Evolutionary conservation across 768 basidiomycete species (phyloP).

Genomic region (Paxillus rubicundulus): DNA sequence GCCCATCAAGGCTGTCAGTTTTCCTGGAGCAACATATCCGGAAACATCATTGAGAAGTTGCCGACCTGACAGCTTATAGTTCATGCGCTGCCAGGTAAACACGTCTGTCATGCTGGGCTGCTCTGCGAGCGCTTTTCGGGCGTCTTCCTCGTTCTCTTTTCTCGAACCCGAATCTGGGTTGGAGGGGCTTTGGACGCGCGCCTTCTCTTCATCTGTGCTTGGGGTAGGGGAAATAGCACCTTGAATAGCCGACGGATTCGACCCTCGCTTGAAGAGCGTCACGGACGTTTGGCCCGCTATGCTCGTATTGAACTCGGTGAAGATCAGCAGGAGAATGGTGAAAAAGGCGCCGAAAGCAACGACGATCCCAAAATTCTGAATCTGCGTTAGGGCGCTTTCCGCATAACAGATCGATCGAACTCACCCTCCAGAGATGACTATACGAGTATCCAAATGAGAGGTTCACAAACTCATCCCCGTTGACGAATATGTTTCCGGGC

Average conservation of each 20-base stretch:
- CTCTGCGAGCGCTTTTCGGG: conserved; percentile 36
- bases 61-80: conserved; percentile 62
- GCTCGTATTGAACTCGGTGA: conserved; percentile 54
- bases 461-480: conserved; percentile 55
- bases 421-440: conserved; percentile 48
- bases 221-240: conserved; percentile 1
- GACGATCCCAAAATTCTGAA: conserved; percentile 68
- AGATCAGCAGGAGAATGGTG: conserved; percentile 49
- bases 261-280: conserved; percentile 65
- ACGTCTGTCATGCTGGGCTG: conserved; percentile 42
- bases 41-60: conserved; percentile 68
- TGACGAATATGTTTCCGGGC: conserved; percentile 57
- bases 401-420: conserved; percentile 6
- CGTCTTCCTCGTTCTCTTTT: conserved; percentile 15
- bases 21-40: conserved; percentile 81
- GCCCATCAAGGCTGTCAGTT: conserved; percentile 75
- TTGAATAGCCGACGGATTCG: conserved; percentile 25
- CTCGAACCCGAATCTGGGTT: conserved; percentile 6
- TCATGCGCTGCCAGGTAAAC: conserved; percentile 78
- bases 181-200: conserved; percentile 9
- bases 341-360: conserved; percentile 64
- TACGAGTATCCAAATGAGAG: conserved; percentile 43
- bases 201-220: conserved; percentile 32
- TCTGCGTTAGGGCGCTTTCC: background rate
- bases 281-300: conserved; percentile 39